Conservation (phyloP, 768 basidiomycete species). For the Termitomyces sp. region DNA sequence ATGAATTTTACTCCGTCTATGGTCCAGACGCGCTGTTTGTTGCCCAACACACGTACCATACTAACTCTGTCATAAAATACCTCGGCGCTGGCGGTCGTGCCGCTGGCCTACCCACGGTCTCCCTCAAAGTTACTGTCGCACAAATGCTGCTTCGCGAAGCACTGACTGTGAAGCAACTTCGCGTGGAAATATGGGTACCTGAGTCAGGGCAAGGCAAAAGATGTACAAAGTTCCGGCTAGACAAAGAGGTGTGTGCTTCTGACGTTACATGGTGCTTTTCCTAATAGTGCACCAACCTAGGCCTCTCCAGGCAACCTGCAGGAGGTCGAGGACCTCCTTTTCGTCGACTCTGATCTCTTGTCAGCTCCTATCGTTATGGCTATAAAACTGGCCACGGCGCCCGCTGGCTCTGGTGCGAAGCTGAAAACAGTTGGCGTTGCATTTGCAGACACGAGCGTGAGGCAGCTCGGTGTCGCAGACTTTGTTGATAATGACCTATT, state of each 20-base stretch:
- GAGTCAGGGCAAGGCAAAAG: slow-evolving; percentile 74
- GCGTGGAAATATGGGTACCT: slow-evolving; percentile 86
- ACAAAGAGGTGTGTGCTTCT: slow-evolving; percentile 66
- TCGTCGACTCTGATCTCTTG: slow-evolving; percentile 71
- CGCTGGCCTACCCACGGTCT: slow-evolving; percentile 70
- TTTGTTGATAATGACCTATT: slow-evolving; percentile 94
- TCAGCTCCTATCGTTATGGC: slow-evolving; percentile 88
- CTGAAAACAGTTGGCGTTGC: slow-evolving; percentile 78
- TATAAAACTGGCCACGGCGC: slow-evolving; percentile 64
- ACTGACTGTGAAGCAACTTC: slow-evolving; percentile 82
- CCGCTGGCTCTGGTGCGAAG: slow-evolving; percentile 51
- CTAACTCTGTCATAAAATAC: slow-evolving; percentile 90
- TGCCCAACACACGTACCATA: slow-evolving; percentile 78
- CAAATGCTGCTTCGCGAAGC: slow-evolving; percentile 84
- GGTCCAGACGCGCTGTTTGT: slow-evolving; percentile 86
- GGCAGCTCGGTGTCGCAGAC: slow-evolving; percentile 84
- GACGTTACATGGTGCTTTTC: not conserved
- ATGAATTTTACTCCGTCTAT: slow-evolving; percentile 84
- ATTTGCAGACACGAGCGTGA: slow-evolving; percentile 84
- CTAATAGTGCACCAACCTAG: slow-evolving; percentile 18
- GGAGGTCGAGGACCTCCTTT: slow-evolving; percentile 80
- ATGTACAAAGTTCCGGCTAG: slow-evolving; percentile 65
- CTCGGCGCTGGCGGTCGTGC: slow-evolving; percentile 62
- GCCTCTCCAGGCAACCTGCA: slow-evolving; percentile 62
- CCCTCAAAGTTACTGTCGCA: slow-evolving; percentile 70